Evolutionary conservation across 305 asterid species (phyloP), one percentile per base, ranked within the genome.

Genomic region (Solanum hybrid): DNA sequence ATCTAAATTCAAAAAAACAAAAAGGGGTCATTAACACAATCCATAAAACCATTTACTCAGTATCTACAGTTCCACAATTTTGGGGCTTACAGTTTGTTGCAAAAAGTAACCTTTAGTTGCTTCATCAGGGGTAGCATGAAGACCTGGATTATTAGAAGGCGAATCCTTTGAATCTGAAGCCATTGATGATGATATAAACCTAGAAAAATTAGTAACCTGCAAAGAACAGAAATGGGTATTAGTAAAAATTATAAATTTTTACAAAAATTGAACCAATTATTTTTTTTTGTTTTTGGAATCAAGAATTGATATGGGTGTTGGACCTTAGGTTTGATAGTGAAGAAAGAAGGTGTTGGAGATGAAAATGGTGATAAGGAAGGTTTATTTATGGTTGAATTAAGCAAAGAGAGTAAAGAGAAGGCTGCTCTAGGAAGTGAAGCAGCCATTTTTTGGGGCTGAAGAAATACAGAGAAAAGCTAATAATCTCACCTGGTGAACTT

Each of bases 21-120:
- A 14, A 31, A 45, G n/a, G 3, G 20, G 39, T n/a, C 11, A 85
- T 20, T 32, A 31, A 85, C 45, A 29, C 75, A 84, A 45, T 45
- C 10, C 9, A 45, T 45, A 20, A 31, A 51, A 57, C 0, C 3
- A 57, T 20, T 27, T 11, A 85, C 27, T 61, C 7, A 84, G 6
- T 45, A 27, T 27, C 39, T 11, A 51, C 11, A 84, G 7, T 17
- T 41, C 73, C 24, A n/a, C 7, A 22, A 81, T 39, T 45, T 22
- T 29, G 13, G 29, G 87, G 45, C 95, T 94, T 91, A 96, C 99
- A 89, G 99, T 93, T 93, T 96, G 99, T 92, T 96, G 99, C 92
- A 97, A 80, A 93, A 96, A 93, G 93, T 97, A 96, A 91, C 95
- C 94, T 89, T 94, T 96, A 91, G 99, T 97, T 80, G 96, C 98